Percentiles rank a stretch among this genome's conserved stretches.
These are phyloP conservation scores for Dissophora ornata DNA, from an alignment of 192 early-diverging fungal species.

Conservation along the genomic window DNA sequence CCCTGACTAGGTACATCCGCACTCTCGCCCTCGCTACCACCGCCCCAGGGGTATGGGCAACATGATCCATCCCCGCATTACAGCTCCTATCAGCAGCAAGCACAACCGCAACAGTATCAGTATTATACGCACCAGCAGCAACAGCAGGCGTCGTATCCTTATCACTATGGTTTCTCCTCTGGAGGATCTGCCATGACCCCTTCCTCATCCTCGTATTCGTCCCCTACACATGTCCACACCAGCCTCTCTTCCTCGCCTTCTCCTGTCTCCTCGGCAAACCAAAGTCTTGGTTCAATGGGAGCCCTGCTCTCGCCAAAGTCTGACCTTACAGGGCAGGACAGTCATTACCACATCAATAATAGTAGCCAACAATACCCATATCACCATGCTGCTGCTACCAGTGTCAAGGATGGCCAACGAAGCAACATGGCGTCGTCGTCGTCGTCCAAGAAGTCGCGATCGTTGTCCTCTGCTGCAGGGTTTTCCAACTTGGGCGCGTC, in stretches of 20 bases:
- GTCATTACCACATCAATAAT: constrained; percentile 12
- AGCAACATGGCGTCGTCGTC: background rate
- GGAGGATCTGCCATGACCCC: constrained; percentile 24
- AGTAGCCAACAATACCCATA: constrained; percentile 12
- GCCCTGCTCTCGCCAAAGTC: constrained; percentile 36
- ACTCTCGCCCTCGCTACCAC: constrained; percentile 25
- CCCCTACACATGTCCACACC: constrained; percentile 30
- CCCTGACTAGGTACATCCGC: constrained; percentile 6
- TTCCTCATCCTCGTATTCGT: constrained; percentile 33
- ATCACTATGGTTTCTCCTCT: constrained; percentile 24
- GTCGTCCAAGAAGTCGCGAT: constrained; percentile 14
- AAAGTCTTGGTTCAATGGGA: constrained; percentile 37
- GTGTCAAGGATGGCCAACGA: constrained; percentile 10
- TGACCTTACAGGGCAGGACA: constrained; percentile 14
- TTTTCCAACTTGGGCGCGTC: constrained; percentile 9
- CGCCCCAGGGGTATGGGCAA: constrained; percentile 25
- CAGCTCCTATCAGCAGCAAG: constrained; percentile 24
- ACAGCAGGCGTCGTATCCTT: constrained; percentile 14
- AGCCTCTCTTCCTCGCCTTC: constrained; percentile 35
- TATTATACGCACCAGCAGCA: constrained; percentile 29
- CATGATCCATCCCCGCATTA: constrained; percentile 42
- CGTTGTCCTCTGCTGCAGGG: background rate
- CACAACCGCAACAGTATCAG: constrained; percentile 20
- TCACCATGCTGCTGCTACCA: background rate
- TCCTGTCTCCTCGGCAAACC: constrained; percentile 27